Evolutionary conservation across 306 rosid genomes (phyloP).

Genomic region (Gleditsia sinensis): DNA sequence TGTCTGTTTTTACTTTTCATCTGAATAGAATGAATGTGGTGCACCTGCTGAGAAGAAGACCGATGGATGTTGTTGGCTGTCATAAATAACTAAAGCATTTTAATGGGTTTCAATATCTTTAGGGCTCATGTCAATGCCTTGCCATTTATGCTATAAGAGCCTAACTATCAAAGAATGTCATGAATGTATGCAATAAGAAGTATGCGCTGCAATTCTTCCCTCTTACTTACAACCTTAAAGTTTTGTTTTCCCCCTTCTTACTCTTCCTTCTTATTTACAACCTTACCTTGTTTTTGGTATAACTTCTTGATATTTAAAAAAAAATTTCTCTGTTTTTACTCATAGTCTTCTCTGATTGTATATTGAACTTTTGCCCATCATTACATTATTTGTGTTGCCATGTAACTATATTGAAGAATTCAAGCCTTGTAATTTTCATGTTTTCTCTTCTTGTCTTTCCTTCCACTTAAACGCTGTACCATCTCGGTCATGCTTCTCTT

Average conservation of each 20-base stretch:
- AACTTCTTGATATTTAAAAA: neutral
- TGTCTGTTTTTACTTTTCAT: neutral
- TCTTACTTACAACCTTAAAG: neutral
- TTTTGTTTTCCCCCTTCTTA: neutral
- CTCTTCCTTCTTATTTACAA: neutral
- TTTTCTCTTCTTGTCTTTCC: neutral
- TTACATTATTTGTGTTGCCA: neutral
- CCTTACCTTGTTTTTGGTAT: neutral
- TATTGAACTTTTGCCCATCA: neutral
- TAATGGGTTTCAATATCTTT: neutral
- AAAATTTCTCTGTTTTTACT: no score
- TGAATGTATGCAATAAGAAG: neutral
- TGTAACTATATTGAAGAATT: neutral
- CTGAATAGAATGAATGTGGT: neutral
- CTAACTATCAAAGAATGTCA: neutral
- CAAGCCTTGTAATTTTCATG: neutral
- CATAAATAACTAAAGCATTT: neutral
- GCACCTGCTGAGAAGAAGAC: neutral
- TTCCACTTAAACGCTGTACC: neutral
- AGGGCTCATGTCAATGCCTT: neutral
- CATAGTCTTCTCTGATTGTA: neutral
- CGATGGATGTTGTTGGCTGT: neutral
- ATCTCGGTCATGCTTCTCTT: neutral
- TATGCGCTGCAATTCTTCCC: neutral
- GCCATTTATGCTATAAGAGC: neutral